phyloP scores from a whole-genome alignment of 768 basidiomycete genomes.

The Clathrus columnatus region DNA sequence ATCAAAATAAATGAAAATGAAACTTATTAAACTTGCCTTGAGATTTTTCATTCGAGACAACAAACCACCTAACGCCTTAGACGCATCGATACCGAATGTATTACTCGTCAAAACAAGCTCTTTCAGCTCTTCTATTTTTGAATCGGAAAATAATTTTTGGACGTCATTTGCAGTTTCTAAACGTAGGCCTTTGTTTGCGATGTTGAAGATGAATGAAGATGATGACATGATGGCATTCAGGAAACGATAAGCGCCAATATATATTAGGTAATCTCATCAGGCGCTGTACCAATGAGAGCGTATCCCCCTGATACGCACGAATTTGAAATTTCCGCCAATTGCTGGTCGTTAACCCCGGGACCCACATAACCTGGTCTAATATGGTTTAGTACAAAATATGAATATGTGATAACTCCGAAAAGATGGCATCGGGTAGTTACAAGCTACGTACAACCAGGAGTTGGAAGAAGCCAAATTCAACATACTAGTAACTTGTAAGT shows the following conservation, averaged over 20 bases:
- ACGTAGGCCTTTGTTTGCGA: neutral
- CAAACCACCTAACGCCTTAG: slow-evolving; percentile 73
- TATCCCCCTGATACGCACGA: no score
- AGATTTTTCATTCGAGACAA: slow-evolving; percentile 57
- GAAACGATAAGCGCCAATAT: neutral
- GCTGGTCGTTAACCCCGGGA: no score
- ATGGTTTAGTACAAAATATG: no score
- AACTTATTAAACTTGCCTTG: slow-evolving; percentile 42
- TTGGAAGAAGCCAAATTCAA: no score
- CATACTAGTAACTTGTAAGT: no score
- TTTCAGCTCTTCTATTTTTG: neutral
- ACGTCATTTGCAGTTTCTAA: neutral
- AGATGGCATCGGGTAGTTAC: no score
- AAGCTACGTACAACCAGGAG: no score
- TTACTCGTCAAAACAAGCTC: slow-evolving; percentile 39
- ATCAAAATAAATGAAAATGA: neutral
- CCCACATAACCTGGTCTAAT: no score
- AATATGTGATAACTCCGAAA: no score
- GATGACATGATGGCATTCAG: neutral
- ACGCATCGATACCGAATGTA: slow-evolving; percentile 87
- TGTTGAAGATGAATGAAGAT: neutral
- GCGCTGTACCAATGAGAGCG: no score
- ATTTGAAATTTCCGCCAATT: no score
- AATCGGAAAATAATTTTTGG: neutral
- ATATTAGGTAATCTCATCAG: neutral